Percentiles rank a stretch among this genome's conserved stretches.
phyloP scores from a whole-genome alignment of 2,329 filamentous ascomycete species.

The Colletotrichum horii region DNA sequence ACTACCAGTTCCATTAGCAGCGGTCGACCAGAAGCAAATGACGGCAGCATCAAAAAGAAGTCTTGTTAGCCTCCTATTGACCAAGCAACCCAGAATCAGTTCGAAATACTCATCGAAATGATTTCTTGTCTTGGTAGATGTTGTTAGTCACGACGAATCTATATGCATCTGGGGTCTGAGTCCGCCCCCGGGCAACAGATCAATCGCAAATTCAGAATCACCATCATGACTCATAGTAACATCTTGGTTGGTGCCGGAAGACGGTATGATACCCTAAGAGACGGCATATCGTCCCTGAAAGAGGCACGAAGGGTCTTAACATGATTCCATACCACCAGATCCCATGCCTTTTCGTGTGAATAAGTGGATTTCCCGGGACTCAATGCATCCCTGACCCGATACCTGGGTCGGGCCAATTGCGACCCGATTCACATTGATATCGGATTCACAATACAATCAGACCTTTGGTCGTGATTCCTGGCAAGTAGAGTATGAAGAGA shows the following conservation, averaged over 20 bases:
- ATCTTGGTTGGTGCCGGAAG: not conserved
- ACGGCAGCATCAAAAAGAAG: not conserved
- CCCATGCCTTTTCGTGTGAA: not conserved
- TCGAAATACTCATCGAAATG: not conserved
- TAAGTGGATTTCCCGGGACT: not conserved
- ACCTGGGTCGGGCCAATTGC: not conserved
- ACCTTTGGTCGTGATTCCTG: not conserved
- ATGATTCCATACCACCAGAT: not conserved
- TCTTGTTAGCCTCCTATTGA: not conserved
- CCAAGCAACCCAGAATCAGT: not conserved
- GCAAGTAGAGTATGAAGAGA: not conserved
- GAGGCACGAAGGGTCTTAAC: not conserved
- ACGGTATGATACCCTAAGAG: not conserved
- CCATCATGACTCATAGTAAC: not conserved
- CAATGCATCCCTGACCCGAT: not conserved
- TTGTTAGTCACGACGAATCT: not conserved
- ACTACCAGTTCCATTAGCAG: not conserved
- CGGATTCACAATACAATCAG: not conserved
- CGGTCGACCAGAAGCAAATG: not conserved
- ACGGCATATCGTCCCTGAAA: not conserved
- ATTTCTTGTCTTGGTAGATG: not conserved
- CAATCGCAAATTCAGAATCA: not conserved
- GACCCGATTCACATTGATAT: not conserved
- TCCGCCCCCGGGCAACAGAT: not conserved
- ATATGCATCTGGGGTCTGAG: not conserved